Evolutionary conservation across 179 eudicot genomes (phyloP).

Genomic region (Actinidia polygama): DNA sequence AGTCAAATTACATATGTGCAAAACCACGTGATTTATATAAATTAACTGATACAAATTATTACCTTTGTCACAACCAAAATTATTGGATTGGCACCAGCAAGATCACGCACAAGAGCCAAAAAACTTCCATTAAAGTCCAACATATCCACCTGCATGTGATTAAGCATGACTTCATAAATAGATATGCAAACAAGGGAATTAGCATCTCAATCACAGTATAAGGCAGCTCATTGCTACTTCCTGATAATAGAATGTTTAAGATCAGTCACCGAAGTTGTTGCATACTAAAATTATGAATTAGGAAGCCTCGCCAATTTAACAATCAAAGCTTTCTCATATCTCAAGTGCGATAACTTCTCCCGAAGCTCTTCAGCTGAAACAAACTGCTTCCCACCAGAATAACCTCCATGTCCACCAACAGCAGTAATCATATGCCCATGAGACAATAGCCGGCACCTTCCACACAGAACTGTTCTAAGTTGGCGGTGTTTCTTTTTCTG

Average conservation of each 20-base stretch:
- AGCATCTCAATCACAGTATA: neutral
- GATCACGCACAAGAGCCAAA: slow-evolving; percentile 88
- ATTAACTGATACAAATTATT: slow-evolving; percentile 8
- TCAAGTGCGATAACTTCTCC: slow-evolving; percentile 85
- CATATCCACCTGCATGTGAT: slow-evolving; percentile 75
- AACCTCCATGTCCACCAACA: slow-evolving; percentile 98
- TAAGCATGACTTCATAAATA: neutral
- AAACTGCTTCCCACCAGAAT: slow-evolving; percentile 93
- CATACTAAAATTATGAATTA: neutral
- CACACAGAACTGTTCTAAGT: slow-evolving; percentile 79
- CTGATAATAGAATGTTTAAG: neutral
- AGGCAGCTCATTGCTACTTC: neutral
- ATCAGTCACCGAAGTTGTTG: neutral
- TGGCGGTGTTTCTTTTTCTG: slow-evolving; percentile 96
- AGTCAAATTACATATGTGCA: neutral
- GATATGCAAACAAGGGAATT: neutral
- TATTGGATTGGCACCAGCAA: slow-evolving; percentile 95
- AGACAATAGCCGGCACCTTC: slow-evolving; percentile 88
- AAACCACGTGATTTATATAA: neutral
- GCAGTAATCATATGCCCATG: slow-evolving; percentile 99
- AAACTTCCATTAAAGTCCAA: slow-evolving; percentile 97
- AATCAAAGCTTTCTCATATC: slow-evolving; percentile 85
- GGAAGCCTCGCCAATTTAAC: slow-evolving; percentile 71
- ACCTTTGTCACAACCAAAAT: slow-evolving; percentile 95
- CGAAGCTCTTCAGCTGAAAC: slow-evolving; percentile 95